Base-by-base conservation (phyloP, 2,329 filamentous ascomycete genomes). In the Bipolaris bicolor region DNA sequence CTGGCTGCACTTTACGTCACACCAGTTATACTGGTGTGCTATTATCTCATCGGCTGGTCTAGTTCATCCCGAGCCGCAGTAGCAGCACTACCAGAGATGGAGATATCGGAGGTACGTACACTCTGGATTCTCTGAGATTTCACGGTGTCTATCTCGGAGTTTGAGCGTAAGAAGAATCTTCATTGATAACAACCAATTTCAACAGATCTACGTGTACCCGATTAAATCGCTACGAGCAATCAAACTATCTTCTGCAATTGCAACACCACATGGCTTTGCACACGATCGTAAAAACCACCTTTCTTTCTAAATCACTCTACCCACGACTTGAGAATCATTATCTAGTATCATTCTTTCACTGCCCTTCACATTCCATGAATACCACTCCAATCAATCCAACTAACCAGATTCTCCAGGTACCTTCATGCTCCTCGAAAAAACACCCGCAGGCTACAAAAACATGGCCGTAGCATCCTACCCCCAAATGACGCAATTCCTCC, bases 221-320 rank as follows among this genome's bases (percentile, higher is more conserved):
- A 79, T 82, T 69, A 82, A 82, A 63, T 78, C 79, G 13, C 69
- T 82, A 6, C 76, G 79, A 15, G 73, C 68, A 2, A 71, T 77
- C 5, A 72, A 76, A 18, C 66, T 80, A 24, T 66, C 73, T 2
- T 67, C 70, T 37, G 76, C 77, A 15, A 61, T 75, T 45, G 75
- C 79, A 16, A 81, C 80, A 7, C 74, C 73, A 54, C 66, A 79
- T 69, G 80, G 80, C 58, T 79, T 82, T 54, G 68, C 76, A 26
- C 76, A 80, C 57, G 80, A 82, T 61, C 70, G 80, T 58, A 71
- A 65, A 71, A 65, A 33, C 36, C 20, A 18, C 43, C 41, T 13
- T 3, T n/a, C 2, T 31, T 13, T 15, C 39, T 5, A 3, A 5
- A n/a, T 29, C 6, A 9, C 18, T 6, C 18, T 7, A n/a, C n/a